phyloP scores from a whole-genome alignment of 1,139 yeast species.

The Yamadazyma diddensiae region DNA sequence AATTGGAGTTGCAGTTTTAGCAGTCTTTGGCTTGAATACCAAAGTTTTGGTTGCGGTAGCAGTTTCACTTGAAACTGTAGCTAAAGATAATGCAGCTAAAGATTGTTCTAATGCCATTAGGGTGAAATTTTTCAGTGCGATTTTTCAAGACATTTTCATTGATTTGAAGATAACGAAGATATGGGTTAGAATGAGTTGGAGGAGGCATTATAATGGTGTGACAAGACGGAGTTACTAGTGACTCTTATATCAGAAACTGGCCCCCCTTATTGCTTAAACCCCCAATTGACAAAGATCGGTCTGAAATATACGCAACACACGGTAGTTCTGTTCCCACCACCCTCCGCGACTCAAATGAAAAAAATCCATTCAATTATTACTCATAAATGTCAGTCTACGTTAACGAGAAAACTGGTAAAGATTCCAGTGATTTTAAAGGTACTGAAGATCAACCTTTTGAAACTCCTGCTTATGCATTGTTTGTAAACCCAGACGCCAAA shows the following conservation, averaged over 20 bases:
- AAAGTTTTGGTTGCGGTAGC: conserved; percentile 63
- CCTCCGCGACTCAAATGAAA: no score
- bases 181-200: no score
- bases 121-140: no score
- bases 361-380: not conserved
- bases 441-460: conserved; percentile 67
- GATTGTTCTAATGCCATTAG: conserved; percentile 59
- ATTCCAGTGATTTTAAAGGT: conserved; percentile 54
- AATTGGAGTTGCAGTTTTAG: conserved; percentile 76
- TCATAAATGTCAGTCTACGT: conserved; percentile 49
- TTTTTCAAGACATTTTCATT: no score
- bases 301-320: no score
- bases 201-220: no score
- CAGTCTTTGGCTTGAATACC: conserved; percentile 89
- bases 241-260: no score
- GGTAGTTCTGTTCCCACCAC: no score
- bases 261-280: no score
- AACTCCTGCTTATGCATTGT: conserved; percentile 82
- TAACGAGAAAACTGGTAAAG: conserved; percentile 70
- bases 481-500: conserved; percentile 54
- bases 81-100: conserved; percentile 55
- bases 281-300: no score
- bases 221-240: no score
- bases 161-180: no score
- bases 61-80: conserved; percentile 39